Evolutionary conservation across 805 yeast species (phyloP).

Genomic region (Lipomyces starkeyi): DNA sequence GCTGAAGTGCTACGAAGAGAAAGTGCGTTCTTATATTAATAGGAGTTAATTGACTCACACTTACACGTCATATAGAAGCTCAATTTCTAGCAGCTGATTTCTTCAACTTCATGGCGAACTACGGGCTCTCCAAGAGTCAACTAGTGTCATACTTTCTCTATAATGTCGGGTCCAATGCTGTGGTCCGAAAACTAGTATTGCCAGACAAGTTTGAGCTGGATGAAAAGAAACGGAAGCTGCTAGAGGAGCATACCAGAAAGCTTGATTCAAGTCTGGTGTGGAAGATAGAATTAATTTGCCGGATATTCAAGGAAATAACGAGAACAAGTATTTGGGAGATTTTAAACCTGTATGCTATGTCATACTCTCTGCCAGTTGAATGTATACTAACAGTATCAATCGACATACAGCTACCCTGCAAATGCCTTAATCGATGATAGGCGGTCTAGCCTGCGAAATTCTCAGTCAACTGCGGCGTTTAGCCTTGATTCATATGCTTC

Average conservation of each 20-base stretch:
- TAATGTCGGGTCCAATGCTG: constrained; percentile 8
- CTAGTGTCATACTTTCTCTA: constrained; percentile 23
- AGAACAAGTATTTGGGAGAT: constrained; percentile 28
- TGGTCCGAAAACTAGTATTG: constrained; percentile 10
- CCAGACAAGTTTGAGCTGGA: constrained; percentile 32
- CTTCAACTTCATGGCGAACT: constrained; percentile 21
- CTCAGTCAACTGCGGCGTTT: constrained; percentile 17
- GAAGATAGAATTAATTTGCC: constrained; percentile 24
- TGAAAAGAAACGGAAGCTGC: constrained; percentile 25
- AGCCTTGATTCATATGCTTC: constrained; percentile 33
- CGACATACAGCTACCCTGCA: constrained; percentile 19
- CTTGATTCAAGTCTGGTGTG: constrained; percentile 16
- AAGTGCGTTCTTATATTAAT: constrained; percentile 13
- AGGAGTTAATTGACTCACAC: background rate
- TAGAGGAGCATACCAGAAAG: constrained; percentile 23
- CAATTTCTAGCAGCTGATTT: constrained; percentile 25
- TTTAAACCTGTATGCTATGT: constrained; percentile 21
- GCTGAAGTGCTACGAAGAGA: constrained; percentile 24
- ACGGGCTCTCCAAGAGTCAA: constrained; percentile 21
- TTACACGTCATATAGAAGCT: constrained; percentile 16
- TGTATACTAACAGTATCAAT: background rate
- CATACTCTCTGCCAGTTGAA: background rate
- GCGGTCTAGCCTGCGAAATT: constrained; percentile 31
- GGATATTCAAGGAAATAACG: constrained; percentile 27
- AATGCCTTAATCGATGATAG: constrained; percentile 24